A percentile compares a stretch with the other conserved stretches of the same genome.
These are phyloP conservation scores for Karstenula rhodostoma DNA, from an alignment of 2,329 filamentous ascomycete species.

Conservation along the genomic window DNA sequence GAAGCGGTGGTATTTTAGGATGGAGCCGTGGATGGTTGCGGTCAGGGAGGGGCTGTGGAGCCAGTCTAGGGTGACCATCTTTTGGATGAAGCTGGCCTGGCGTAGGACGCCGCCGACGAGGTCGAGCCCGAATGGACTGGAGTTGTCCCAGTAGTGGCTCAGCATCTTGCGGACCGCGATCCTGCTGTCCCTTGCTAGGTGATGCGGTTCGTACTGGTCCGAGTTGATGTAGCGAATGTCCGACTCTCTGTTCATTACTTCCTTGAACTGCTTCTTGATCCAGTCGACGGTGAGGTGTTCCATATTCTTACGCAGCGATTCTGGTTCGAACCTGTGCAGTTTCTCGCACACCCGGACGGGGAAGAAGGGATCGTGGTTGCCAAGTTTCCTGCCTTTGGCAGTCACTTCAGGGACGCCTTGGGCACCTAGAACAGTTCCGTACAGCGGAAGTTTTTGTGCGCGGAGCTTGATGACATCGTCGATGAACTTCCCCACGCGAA, in stretches of 20 bases:
- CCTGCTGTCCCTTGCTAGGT: constrained; percentile 24
- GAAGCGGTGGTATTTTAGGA: constrained; percentile 72
- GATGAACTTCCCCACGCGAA: constrained; percentile 70
- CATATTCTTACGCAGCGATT: constrained; percentile 23
- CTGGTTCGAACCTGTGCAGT: constrained; percentile 34
- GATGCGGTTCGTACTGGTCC: constrained; percentile 19
- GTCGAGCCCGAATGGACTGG: constrained; percentile 70
- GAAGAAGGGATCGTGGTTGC: neutral
- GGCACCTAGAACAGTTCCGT: constrained; percentile 68
- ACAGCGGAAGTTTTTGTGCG: constrained; percentile 63
- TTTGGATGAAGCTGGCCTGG: constrained; percentile 69
- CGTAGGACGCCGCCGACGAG: constrained; percentile 71
- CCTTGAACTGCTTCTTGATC: constrained; percentile 21
- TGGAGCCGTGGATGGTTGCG: constrained; percentile 70
- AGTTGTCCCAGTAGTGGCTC: constrained; percentile 74
- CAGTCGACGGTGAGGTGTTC: constrained; percentile 31
- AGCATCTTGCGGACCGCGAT: constrained; percentile 71
- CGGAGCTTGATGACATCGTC: constrained; percentile 63
- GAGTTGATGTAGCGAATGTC: constrained; percentile 43
- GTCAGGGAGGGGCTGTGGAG: constrained; percentile 72
- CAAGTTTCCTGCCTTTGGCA: neutral
- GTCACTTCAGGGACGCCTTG: neutral
- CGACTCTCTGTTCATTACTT: constrained; percentile 8
- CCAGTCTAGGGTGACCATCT: constrained; percentile 82
- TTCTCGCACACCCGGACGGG: constrained; percentile 28